Conservation (phyloP, 2,329 filamentous ascomycete genomes). For the Sporothrix pseudoabietina region DNA sequence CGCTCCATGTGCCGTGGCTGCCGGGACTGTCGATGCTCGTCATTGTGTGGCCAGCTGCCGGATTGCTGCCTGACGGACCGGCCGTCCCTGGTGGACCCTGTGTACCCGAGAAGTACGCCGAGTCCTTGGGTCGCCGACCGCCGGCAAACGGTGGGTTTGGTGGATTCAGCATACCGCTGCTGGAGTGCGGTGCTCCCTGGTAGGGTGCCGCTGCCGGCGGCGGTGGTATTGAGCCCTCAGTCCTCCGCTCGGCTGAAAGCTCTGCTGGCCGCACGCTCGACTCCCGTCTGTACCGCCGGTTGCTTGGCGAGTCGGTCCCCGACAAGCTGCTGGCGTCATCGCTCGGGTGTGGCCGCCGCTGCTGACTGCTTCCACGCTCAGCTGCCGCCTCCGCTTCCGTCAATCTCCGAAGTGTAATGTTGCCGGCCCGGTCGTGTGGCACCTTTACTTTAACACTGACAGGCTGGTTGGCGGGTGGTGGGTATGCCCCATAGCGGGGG, state of each 20-base stretch:
- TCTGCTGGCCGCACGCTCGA: constrained; percentile 53
- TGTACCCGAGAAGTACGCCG: constrained; percentile 61
- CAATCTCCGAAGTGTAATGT: constrained; percentile 62
- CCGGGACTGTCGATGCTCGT: constrained; percentile 52
- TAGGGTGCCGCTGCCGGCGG: constrained; percentile 2
- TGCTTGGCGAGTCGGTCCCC: constrained; percentile 55
- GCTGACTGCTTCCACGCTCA: constrained; percentile 45
- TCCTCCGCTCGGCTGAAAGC: constrained; percentile 49
- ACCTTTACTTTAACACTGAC: constrained; percentile 59
- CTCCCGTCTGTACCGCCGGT: constrained; percentile 58
- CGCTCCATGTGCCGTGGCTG: constrained; percentile 58
- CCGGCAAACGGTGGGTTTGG: constrained; percentile 61
- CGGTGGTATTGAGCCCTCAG: constrained; percentile 40
- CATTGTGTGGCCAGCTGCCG: constrained; percentile 48
- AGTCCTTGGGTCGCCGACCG: constrained; percentile 58
- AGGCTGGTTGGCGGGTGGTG: constrained; percentile 47
- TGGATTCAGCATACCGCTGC: constrained; percentile 50
- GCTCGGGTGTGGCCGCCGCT: constrained; percentile 36
- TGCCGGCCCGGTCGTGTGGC: constrained; percentile 61
- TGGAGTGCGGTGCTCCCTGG: constrained; percentile 30
- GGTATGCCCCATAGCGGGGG: constrained; percentile 10
- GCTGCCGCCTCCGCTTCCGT: constrained; percentile 60
- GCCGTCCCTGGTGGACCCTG: constrained; percentile 38
- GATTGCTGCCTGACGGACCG: constrained; percentile 46
- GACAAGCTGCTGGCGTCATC: constrained; percentile 58